These are phyloP conservation scores for Laburnicola sp. DNA, from an alignment of 2,329 filamentous ascomycete genomes.

Conservation along the genomic window DNA sequence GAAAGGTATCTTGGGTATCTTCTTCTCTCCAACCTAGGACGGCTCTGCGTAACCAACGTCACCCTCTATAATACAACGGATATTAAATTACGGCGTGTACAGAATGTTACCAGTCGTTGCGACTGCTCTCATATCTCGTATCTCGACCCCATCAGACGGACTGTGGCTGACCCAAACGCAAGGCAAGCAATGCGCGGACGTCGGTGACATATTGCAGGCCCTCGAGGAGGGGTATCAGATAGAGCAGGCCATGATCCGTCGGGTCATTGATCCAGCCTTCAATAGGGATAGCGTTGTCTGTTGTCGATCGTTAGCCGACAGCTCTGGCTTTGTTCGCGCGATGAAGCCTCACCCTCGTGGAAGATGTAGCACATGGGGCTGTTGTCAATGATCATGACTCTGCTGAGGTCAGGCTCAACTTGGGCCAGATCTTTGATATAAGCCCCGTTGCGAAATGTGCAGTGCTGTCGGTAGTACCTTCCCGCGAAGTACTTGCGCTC, in stretches of 20 bases:
- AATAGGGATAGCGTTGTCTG: constrained; percentile 98
- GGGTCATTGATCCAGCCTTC: constrained; percentile 99
- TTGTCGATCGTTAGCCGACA: constrained; percentile 6
- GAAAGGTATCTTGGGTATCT: constrained; percentile 37
- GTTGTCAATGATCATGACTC: constrained; percentile 98
- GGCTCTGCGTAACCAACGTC: constrained; percentile 24
- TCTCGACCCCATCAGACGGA: constrained; percentile 20
- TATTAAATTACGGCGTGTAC: constrained; percentile 26
- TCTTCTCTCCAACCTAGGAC: constrained; percentile 34
- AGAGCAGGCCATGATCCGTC: constrained; percentile 91
- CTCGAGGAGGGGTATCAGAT: constrained; percentile 89
- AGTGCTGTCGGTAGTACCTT: constrained; percentile 95
- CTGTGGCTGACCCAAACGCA: constrained; percentile 76
- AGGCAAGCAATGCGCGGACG: constrained; percentile 83
- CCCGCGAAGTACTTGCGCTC: constrained; percentile 96
- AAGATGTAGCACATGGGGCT: constrained; percentile 97
- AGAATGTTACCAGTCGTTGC: constrained; percentile 16
- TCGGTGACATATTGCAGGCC: constrained; percentile 96
- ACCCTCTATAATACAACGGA: constrained; percentile 38
- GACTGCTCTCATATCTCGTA: constrained; percentile 10
- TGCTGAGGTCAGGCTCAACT: constrained; percentile 94
- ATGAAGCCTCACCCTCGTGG: constrained; percentile 74
- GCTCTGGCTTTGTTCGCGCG: constrained; percentile 10
- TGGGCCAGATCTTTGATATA: constrained; percentile 98
- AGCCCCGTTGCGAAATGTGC: constrained; percentile 90